Base-by-base conservation (phyloP, 768 basidiomycete genomes). In the Tulasnella sp. region DNA sequence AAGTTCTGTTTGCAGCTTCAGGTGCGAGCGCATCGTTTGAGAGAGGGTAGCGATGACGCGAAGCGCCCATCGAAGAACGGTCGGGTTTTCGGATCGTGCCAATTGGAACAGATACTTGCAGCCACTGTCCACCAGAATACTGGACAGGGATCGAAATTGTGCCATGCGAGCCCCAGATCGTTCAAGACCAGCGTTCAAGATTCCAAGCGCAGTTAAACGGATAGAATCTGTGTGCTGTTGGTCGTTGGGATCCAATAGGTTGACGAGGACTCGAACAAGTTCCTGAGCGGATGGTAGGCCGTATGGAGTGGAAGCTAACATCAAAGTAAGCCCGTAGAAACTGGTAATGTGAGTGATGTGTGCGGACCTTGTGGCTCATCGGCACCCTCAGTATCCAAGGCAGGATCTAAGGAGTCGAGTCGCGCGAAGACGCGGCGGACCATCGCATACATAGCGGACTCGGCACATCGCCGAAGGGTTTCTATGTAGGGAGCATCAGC, bases 91-190 rank as follows among this genome's bases (percentile, higher is more conserved):
- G 1, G 92, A 93, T 34, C 94, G 82, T 21, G 92, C 93, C 34
- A 99, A 82, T 73, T 96, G 94, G 77, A 99, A 97, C 30, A 99
- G 81, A 68, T 87, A 93, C 74, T 95, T 94, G 78, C 95, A 98
- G 0, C 89, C 93, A 50, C 86, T 78, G 68, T 99, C 95, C 13
- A 88, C 73, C 32, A 97, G 76, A 58, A 97, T 82, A 26, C 78
- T 75, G 51, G 82, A 75, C 32, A 98, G 74, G 5, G 88, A 89
- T 5, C 86, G 82, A 70, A 86, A 97, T 26, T 79, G 74, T 24
- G 84, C 81, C 56, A 99, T 81, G 43, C 77, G 79, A 5, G 78
- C 70, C 5, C 93, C 94, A 19, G 90, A 82, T 53, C 84, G 82
- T 70, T 97, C 91, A 56, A 98, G 83, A 2, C 90, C 86, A 21